Percentiles rank a stretch among this genome's conserved stretches.
These are phyloP conservation scores for Aegilops bicornis DNA, from an alignment of 176 grass and related monocot species.

Conservation along the genomic window DNA sequence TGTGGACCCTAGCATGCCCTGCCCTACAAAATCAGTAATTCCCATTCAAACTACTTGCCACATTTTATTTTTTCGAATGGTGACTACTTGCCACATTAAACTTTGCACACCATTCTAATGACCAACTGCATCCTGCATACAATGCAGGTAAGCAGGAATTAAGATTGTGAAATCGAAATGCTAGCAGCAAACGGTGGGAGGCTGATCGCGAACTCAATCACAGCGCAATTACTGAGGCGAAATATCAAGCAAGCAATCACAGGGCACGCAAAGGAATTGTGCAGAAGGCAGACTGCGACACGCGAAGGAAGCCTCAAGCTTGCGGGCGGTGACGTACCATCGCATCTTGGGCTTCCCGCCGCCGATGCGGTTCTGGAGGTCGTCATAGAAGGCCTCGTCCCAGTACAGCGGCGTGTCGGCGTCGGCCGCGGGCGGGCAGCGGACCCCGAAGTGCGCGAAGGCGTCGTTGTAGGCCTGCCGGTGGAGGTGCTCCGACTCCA, in stretches of 20 bases:
- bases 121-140: background rate
- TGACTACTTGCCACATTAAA: too few species aligned
- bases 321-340: slow-evolving; percentile 46
- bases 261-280: too few species aligned
- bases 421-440: slow-evolving; percentile 46
- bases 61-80: background rate
- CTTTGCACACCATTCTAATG: background rate
- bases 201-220: background rate
- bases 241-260: background rate
- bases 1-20: background rate
- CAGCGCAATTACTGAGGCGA: background rate
- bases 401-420: slow-evolving; percentile 52
- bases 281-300: too few species aligned
- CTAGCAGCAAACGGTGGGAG: background rate
- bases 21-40: background rate
- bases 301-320: background rate
- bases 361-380: slow-evolving; percentile 81
- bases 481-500: slow-evolving; percentile 97
- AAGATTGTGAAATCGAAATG: background rate
- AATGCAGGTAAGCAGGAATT: background rate
- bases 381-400: slow-evolving; percentile 79
- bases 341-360: slow-evolving; percentile 99
- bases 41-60: background rate
- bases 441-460: slow-evolving; percentile 76
- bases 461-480: slow-evolving; percentile 94